Conservation (phyloP, 2,329 filamentous ascomycete genomes). For the Pseudocercospora fijiensis region DNA sequence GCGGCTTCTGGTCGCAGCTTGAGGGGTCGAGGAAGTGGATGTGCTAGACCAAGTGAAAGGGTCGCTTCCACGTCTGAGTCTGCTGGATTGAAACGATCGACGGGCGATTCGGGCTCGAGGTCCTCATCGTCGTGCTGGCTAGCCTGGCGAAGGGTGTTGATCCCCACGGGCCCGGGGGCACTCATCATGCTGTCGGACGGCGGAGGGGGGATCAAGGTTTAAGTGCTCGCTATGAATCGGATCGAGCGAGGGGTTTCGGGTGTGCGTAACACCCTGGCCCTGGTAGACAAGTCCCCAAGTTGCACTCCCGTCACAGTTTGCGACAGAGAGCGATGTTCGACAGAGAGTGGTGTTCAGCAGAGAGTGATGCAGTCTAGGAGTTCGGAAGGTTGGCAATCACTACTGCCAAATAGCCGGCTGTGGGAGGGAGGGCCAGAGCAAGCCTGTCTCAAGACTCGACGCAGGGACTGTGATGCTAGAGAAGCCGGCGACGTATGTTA, state of each 20-base stretch:
- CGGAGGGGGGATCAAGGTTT: not conserved
- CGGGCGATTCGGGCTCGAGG: conserved; percentile 14
- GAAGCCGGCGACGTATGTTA: not conserved
- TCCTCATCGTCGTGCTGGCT: conserved; percentile 9
- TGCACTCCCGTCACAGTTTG: not conserved
- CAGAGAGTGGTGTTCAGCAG: no score
- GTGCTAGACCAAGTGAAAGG: not conserved
- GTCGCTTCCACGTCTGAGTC: not conserved
- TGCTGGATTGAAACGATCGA: conserved; percentile 4
- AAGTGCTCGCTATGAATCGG: not conserved
- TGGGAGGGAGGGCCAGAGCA: not conserved
- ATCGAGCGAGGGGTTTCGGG: not conserved
- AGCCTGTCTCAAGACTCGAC: not conserved
- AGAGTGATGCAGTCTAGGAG: not conserved
- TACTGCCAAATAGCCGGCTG: not conserved
- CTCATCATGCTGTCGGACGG: not conserved
- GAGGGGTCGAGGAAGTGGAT: conserved; percentile 10
- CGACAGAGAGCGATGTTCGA: not conserved
- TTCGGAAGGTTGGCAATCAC: not conserved
- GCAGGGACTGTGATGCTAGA: not conserved
- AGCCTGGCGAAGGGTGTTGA: conserved; percentile 11
- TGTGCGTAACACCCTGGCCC: not conserved
- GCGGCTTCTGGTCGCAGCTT: conserved; percentile 29
- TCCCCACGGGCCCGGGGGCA: conserved; percentile 4
- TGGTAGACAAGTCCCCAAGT: not conserved